Conservation (phyloP, 768 basidiomycete species). For the Tulasnella sp. region DNA sequence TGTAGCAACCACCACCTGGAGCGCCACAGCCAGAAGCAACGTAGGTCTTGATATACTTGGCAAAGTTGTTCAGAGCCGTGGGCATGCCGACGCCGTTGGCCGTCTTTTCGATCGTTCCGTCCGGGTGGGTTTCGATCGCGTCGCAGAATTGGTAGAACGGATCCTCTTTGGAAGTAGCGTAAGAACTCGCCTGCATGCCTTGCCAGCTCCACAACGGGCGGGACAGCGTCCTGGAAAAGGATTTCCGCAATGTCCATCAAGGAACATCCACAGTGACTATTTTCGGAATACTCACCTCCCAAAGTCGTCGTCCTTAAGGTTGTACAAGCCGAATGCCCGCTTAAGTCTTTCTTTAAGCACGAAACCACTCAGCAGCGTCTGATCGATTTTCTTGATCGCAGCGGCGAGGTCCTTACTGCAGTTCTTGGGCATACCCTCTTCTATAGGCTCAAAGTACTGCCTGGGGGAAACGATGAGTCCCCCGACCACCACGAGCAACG, state of each 20-base stretch:
- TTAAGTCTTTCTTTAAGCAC: background rate
- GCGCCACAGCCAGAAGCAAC: background rate
- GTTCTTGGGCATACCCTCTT: constrained; percentile 20
- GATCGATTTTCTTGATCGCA: background rate
- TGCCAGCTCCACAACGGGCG: background rate
- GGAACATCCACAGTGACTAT: background rate
- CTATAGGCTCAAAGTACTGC: background rate
- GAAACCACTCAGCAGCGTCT: background rate
- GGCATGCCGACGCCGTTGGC: constrained; percentile 9
- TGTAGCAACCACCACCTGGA: constrained; percentile 10
- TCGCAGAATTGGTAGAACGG: constrained; percentile 14
- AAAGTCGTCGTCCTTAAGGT: background rate
- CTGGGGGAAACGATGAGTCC: background rate
- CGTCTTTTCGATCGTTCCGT: background rate
- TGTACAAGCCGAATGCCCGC: background rate
- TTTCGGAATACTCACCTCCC: background rate
- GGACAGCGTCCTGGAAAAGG: background rate
- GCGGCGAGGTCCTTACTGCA: constrained; percentile 15
- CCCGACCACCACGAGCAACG: too few relatives aligned
- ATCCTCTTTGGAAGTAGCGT: background rate
- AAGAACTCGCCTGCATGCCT: background rate
- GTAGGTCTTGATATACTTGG: background rate
- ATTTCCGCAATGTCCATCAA: too few relatives aligned
- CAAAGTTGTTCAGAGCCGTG: background rate
- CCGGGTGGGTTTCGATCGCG: constrained; percentile 3